Evolutionary conservation across 1,284 basidiomycete genomes (phyloP), one percentile per base, ranked within the genome.

Genomic region (Naganishia sp.): DNA sequence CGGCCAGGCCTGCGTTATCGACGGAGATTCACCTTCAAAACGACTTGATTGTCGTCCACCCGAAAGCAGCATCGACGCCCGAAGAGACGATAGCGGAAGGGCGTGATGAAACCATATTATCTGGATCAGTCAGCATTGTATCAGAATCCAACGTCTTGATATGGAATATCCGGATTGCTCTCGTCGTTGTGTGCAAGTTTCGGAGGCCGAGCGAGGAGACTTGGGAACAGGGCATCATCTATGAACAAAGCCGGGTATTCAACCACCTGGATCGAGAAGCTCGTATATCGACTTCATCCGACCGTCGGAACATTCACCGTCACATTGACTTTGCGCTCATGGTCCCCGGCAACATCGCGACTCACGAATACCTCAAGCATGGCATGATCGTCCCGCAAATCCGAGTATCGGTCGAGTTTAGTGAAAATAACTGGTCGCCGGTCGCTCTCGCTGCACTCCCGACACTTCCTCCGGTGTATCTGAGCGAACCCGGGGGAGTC

Each of bases 111-210:
- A 46, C 55, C 15, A 23, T 57, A 15, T 43, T 57, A 4, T 57
- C 55, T 3, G 55, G 55, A n/a, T 57, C 41, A 17, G 55, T 57
- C 42, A 25, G 31, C 15, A 46, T 57, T 31, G 39, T 43, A 6
- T 57, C 55, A n/a, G 43, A 57, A 13, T 57, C 55, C 23, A 45
- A 57, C 28, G 43, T 57, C 25, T 28, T 57, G 5, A 43, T 57
- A 57, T 57, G 55, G 55, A 57, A 57, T n/a, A 57, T 57, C 5
- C 35, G 55, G 11, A 57, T 57, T 43, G 42, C 55, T 10, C 55
- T 57, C 35, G 55, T 57, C 42, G 45, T 57, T 0, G n/a, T 17
- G 28, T 57, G 55, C 55, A 45, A 32, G 28, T 57, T 32, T 23
- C 55, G 55, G 1, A 23, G 43, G 18, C 42, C 55, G 18, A 43